Base-by-base conservation (phyloP, 352 stramenopile genomes). In the Bremia lactucae region DNA sequence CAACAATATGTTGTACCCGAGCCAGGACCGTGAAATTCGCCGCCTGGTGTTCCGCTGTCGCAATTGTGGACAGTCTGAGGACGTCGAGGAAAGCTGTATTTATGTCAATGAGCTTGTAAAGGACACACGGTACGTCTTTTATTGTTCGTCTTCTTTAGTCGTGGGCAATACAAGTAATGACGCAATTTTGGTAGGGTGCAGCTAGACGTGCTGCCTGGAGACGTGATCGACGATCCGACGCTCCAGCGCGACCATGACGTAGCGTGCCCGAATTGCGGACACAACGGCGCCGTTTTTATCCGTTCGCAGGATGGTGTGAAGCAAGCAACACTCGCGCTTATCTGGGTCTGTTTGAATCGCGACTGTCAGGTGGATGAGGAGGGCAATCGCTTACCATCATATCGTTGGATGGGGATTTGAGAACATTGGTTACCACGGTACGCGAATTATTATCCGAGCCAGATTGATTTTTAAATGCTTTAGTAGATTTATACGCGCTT, bases 1-100 rank as follows among this genome's bases (percentile, higher is more conserved):
- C 76, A 93, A 93, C 69, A 93, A 93, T 62, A 93, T 93, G 80
- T 69, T 93, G 64, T 93, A 93, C 60, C 80, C 80, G 48, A 90
- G 77, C 42, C 80, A 93, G 55, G 80, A 93, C 63, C 80, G 80
- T 25, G 80, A 93, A 42, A 65, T 89, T 35, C 80, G 77, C 19
- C 77, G 77, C 31, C 56, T 93, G 22, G 83, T 83, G 61, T 93
- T 93, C 48, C 77, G 77, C 36, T 93, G 80, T 48, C 80, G 80
- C 20, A 93, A 93, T 45, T 93, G 80, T 42, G 77, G 80, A 10
- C 80, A 93, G 62, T 68, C 75, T 20, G 80, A 93, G 47, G 75
- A 90, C 39, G 75, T 93, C 37, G 75, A 87, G 28, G 77, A 93
- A 56, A 83, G 82, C 64, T 93, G 80, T 86, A 93, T 93, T 84